Evolutionary conservation across 23 red algal genomes (phyloP), one percentile per base, ranked within the genome.

Genomic region (Gracilaria vermiculophylla): DNA sequence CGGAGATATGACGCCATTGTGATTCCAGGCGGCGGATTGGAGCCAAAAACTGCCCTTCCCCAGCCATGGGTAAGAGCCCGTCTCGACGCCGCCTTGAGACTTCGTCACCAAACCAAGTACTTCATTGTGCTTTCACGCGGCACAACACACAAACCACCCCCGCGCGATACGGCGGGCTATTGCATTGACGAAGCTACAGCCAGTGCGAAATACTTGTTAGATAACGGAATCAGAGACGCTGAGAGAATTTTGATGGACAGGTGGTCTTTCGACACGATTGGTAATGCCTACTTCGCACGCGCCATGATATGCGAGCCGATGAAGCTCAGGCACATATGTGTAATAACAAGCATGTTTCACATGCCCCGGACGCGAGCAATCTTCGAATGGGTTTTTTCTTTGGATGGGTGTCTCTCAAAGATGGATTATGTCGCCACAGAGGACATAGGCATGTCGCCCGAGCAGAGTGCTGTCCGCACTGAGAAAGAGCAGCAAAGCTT

Each of bases 241-340:
- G 44, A 74, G 12, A 56, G 62, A 58, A 86, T 97, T 42, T 53
- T 93, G 25, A 50, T 88, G 21, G 95, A 97, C 57, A 62, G 40
- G 3, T 94, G 95, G 95, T 93, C 89, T 21, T 83, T 97, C 17
- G 95, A 97, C 55, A 97, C 95, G n/a, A 94, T 97, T 73, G 95
- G 95, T 15, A 97, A 97, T 58, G 95, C 84, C 15, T 94, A 84
- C 57, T 93, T 90, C 53, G 74, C 81, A n/a, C 69, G 95, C 20
- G 25, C 49, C 17, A 93, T 93, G 95, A 53, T 97, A 33, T 82
- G 81, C 20, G 84, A 81, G 52, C 90, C 90, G 62, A 81, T 97
- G 45, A 43, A 56, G 28, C 72, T 97, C 23, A 56, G 64, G 1
- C 62, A 62, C 3, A 53, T 92, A 21, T 82, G 84, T 43, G 72